Evolutionary conservation across 345 rosid genomes (phyloP).

Genomic region (Gossypioides kirkii): DNA sequence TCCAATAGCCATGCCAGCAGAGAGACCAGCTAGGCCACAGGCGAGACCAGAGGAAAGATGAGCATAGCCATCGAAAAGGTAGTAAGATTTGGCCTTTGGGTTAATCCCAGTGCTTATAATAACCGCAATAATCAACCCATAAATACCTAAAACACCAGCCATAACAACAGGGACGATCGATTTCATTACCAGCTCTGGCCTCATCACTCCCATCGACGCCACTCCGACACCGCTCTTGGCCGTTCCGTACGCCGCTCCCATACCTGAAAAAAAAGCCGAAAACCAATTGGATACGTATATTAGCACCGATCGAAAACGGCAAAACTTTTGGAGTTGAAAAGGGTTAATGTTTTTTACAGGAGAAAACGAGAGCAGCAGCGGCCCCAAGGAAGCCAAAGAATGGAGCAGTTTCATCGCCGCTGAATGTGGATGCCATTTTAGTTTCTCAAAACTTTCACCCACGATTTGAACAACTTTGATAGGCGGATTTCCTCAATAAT

Average conservation of each 20-base stretch:
- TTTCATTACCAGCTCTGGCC: constrained; percentile 86
- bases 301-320: background rate
- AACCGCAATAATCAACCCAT: constrained; percentile 75
- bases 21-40: constrained; percentile 56
- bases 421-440: constrained; percentile 24
- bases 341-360: constrained; percentile 14
- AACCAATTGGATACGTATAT: background rate
- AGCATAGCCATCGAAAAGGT: constrained; percentile 76
- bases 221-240: constrained; percentile 44
- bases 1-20: constrained; percentile 60
- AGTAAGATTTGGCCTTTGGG: constrained; percentile 75
- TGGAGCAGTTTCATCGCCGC: constrained; percentile 43
- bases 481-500: background rate
- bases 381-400: constrained; percentile 50
- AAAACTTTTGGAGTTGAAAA: background rate
- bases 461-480: background rate
- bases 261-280: constrained; percentile 29
- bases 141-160: constrained; percentile 86
- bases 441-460: background rate
- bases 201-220: constrained; percentile 88
- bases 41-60: constrained; percentile 64
- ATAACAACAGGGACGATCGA: constrained; percentile 83
- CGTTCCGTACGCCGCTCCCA: constrained; percentile 73
- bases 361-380: constrained; percentile 42
- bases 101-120: constrained; percentile 81